A percentile compares a stretch with the other conserved stretches of the same genome.
Conservation (phyloP, 305 asterid genomes). For the Solanum chacoense region DNA sequence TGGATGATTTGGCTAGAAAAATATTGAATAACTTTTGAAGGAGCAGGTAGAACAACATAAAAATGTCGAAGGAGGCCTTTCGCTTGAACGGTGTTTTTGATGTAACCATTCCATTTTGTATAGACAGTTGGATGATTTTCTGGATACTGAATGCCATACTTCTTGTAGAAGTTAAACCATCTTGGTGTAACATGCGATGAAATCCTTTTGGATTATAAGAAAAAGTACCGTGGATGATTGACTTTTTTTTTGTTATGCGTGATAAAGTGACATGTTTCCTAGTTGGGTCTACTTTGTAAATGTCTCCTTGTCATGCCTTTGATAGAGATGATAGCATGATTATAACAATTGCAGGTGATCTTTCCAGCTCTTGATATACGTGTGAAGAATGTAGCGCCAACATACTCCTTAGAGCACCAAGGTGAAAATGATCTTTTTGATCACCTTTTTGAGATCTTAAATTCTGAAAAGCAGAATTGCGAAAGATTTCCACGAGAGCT, state of each 20-base stretch:
- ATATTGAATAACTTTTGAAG: neutral
- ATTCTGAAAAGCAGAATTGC: constrained; percentile 16
- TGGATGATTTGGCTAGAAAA: neutral
- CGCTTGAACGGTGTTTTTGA: neutral
- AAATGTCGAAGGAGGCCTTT: neutral
- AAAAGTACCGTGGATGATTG: neutral
- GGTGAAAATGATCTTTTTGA: constrained; percentile 42
- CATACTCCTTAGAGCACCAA: constrained; percentile 40
- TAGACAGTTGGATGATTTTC: neutral
- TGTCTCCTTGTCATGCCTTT: neutral
- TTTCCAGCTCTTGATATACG: constrained; percentile 46
- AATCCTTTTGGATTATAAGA: neutral
- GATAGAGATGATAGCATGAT: neutral
- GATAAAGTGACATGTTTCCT: neutral
- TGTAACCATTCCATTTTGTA: neutral
- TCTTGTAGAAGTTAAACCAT: neutral
- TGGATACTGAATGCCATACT: neutral
- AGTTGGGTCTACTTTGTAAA: neutral
- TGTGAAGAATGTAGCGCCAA: constrained; percentile 38
- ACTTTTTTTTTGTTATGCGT: neutral
- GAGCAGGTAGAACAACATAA: neutral
- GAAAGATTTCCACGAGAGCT: constrained; percentile 28
- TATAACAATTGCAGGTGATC: constrained; percentile 28
- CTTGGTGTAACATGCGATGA: neutral
- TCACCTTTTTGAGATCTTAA: constrained; percentile 32